phyloP scores from a whole-genome alignment of 192 early-diverging fungal genomes.

The Pilobolus umbonatus region DNA sequence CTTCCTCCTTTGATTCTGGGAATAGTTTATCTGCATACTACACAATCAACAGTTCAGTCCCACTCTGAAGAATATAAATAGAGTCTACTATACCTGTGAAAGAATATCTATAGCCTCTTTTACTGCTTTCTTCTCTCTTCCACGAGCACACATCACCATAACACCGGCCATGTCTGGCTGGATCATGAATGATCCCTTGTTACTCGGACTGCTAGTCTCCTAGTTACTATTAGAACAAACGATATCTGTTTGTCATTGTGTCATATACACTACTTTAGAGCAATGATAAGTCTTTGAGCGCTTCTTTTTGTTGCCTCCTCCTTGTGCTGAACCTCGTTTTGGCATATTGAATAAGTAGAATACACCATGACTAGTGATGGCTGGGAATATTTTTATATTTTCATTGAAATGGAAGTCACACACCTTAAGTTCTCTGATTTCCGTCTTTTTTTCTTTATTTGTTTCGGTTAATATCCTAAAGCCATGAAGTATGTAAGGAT shows the following conservation, averaged over 20 bases:
- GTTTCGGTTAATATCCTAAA: too few relatives aligned
- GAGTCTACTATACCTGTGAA: slow-evolving; percentile 30
- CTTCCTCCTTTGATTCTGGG: slow-evolving; percentile 7
- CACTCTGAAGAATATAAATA: neutral
- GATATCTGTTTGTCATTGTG: neutral
- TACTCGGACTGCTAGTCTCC: neutral
- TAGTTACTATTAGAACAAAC: neutral
- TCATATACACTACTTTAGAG: slow-evolving; percentile 12
- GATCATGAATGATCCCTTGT: slow-evolving; percentile 35
- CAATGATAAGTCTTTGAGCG: slow-evolving; percentile 19
- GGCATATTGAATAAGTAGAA: neutral
- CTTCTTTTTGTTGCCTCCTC: slow-evolving; percentile 23
- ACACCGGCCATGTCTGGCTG: slow-evolving; percentile 45
- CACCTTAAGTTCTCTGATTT: too few relatives aligned
- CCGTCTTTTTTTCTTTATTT: too few relatives aligned
- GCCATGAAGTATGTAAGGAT: too few relatives aligned
- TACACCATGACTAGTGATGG: too few relatives aligned
- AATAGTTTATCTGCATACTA: slow-evolving; percentile 25
- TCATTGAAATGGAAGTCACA: too few relatives aligned
- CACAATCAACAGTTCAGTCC: neutral
- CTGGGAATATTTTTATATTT: too few relatives aligned
- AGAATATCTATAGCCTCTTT: slow-evolving; percentile 48
- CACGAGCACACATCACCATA: slow-evolving; percentile 44
- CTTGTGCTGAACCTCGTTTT: slow-evolving; percentile 6
- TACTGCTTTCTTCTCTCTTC: slow-evolving; percentile 38